Conservation (phyloP, 495 filamentous ascomycete species). For the Aspergillus wentii region DNA sequence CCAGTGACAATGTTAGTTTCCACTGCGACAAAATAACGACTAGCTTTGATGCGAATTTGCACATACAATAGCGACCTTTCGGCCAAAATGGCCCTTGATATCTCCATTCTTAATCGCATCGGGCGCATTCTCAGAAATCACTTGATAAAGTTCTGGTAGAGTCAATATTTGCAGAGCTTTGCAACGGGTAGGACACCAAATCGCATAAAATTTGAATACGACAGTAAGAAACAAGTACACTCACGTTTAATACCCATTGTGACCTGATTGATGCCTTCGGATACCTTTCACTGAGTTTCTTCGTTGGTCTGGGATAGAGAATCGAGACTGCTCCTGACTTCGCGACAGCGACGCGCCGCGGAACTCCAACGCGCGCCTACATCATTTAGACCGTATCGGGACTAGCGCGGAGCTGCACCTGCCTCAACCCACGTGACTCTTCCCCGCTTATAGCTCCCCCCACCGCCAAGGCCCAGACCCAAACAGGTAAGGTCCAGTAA, state of each 20-base stretch:
- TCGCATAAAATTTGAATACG: too few relatives aligned
- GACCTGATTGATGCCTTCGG: too few relatives aligned
- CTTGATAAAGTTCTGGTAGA: constrained; percentile 69
- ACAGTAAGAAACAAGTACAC: too few relatives aligned
- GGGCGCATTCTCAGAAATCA: constrained; percentile 88
- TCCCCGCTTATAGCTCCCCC: constrained; percentile 6
- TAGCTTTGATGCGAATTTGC: not conserved
- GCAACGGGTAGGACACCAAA: too few relatives aligned
- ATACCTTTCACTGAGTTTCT: too few relatives aligned
- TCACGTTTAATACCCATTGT: constrained; percentile 88
- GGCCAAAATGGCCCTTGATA: constrained; percentile 96
- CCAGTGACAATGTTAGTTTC: constrained; percentile 12
- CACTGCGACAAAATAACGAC: not conserved
- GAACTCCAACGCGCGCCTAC: constrained; percentile 18
- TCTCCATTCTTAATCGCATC: constrained; percentile 94
- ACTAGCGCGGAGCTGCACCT: constrained; percentile 14
- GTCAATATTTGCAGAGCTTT: too few relatives aligned
- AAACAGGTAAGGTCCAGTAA: too few relatives aligned
- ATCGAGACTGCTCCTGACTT: constrained; percentile 3
- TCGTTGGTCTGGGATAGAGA: constrained; percentile 1
- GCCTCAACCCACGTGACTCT: constrained; percentile 8
- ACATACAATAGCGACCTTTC: constrained; percentile 93
- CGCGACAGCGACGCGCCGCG: constrained; percentile 24
- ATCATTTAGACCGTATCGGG: constrained; percentile 26
- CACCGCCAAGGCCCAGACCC: too few relatives aligned